Conservation (phyloP, 371 early-diverging fungal species). For the Zopfochytrium polystomum region DNA sequence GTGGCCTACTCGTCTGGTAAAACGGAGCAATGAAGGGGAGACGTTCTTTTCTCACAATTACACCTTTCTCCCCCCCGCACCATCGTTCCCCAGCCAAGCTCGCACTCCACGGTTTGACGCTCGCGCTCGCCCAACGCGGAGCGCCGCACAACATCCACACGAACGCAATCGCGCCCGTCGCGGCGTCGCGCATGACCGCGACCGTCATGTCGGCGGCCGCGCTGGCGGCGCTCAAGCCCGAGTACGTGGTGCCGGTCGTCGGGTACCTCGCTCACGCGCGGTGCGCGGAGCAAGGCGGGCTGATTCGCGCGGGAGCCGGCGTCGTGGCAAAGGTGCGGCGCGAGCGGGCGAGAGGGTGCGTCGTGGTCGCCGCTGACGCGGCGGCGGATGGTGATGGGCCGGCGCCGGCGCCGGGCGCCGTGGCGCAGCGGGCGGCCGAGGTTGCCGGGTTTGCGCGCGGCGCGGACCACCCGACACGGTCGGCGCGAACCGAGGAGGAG, state of each 20-base stretch:
- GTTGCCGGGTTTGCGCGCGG: constrained; percentile 44
- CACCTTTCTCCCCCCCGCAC: neutral
- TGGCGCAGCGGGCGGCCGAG: constrained; percentile 38
- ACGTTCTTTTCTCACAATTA: neutral
- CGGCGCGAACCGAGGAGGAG: constrained; percentile 80
- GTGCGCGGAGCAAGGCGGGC: constrained; percentile 73
- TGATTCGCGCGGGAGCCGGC: constrained; percentile 92
- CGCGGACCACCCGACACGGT: constrained; percentile 66
- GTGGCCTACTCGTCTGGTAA: constrained; percentile 59
- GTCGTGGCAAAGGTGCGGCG: constrained; percentile 86
- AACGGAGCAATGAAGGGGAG: no score
- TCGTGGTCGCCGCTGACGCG: no score
- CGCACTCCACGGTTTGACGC: constrained; percentile 82
- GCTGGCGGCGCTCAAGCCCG: constrained; percentile 87
- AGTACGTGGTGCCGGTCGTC: constrained; percentile 90
- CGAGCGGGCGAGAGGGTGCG: constrained; percentile 92
- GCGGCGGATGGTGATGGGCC: no score
- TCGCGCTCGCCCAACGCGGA: constrained; percentile 90
- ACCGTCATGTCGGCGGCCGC: constrained; percentile 91
- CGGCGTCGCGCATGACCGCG: constrained; percentile 96
- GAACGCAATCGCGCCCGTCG: constrained; percentile 95
- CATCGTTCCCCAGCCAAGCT: constrained; percentile 65
- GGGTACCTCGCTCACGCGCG: constrained; percentile 84
- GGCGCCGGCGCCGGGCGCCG: constrained; percentile 80
- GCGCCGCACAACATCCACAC: constrained; percentile 80